Evolutionary conservation across 1,284 basidiomycete species (phyloP), one percentile per base, ranked within the genome.

Genomic region (Apiotrichum akiyoshidainum): DNA sequence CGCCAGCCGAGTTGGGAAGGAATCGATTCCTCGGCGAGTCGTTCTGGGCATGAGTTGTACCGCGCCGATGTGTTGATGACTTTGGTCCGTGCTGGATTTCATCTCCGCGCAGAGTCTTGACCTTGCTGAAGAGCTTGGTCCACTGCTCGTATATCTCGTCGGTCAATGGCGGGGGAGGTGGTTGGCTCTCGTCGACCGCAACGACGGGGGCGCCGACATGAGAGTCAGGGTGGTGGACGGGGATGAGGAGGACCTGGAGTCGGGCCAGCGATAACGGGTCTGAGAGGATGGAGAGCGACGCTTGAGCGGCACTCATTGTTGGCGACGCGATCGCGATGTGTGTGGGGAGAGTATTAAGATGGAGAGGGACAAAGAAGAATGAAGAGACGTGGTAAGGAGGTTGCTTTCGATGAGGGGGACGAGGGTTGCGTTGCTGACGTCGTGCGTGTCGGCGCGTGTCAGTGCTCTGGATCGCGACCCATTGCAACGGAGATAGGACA

Each of bases 191-290:
- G 41, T 52, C 51, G 3, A 21, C 40, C 10, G 42, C 52, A 5
- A 44, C 34, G 12, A 42, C 41, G 19, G 19, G 10, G 14, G 34
- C 52, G 52, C 35, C 33, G 34, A 46, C 42, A n/a, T 34, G 41
- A 26, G 41, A 17, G 22, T 46, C 31, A 35, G 37, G 31, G 22
- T 41, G 49, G 59, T 75, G 72, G 6, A 79, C 68, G 14, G 78
- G 77, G 1, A 78, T 59, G 22, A 79, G 63, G 16, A 79, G 69
- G 50, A 79, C 65, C 44, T 75, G 71, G 1, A 79, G 66, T 37
- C 74, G 72, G 11, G 68, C 74, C 10, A 76, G 69, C 4, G 72
- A 66, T 14, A 73, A 57, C 0, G 78, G 78, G 60, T 78, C 77
- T 5, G 71, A 60, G 16, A 74, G 57, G 8, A 63, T 37, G 1